phyloP scores from a whole-genome alignment of 2,329 filamentous ascomycete species.

The Epichloe amarillans region DNA sequence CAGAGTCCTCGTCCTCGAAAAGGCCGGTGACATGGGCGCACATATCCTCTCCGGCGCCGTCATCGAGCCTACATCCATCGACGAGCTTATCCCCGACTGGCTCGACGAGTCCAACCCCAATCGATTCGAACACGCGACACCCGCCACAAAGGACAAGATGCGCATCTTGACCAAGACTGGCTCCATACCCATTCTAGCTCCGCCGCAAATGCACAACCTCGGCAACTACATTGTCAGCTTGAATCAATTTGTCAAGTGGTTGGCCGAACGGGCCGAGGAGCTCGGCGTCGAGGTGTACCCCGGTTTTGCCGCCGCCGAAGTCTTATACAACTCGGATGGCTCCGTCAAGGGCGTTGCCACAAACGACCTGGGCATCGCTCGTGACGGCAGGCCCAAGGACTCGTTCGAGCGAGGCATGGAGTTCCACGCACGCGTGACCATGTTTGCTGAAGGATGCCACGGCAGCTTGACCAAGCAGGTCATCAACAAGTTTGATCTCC shows the following conservation, averaged over 20 bases:
- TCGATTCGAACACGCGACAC: slow-evolving; percentile 76
- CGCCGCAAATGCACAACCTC: slow-evolving; percentile 95
- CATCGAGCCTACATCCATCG: slow-evolving; percentile 74
- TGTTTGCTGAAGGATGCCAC: slow-evolving; percentile 92
- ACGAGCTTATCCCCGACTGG: slow-evolving; percentile 92
- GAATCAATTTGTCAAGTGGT: slow-evolving; percentile 91
- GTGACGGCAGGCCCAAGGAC: slow-evolving; percentile 75
- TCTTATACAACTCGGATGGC: slow-evolving; percentile 76
- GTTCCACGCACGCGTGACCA: slow-evolving; percentile 82
- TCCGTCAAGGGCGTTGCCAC: slow-evolving; percentile 90
- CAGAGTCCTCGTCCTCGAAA: slow-evolving; percentile 81
- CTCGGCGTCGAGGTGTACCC: slow-evolving; percentile 91
- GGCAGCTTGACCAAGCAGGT: slow-evolving; percentile 92
- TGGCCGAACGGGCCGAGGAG: slow-evolving; percentile 93
- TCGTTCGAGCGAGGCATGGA: slow-evolving; percentile 96
- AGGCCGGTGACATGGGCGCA: slow-evolving; percentile 86
- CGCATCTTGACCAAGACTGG: slow-evolving; percentile 76
- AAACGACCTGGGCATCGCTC: slow-evolving; percentile 77
- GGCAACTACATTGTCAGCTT: slow-evolving; percentile 96
- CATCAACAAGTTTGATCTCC: slow-evolving; percentile 83
- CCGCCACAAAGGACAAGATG: slow-evolving; percentile 77
- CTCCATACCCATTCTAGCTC: slow-evolving; percentile 69
- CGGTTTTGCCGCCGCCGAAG: slow-evolving; percentile 86
- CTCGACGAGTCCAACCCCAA: slow-evolving; percentile 75
- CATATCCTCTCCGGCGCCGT: slow-evolving; percentile 96